Percentiles rank a stretch among this genome's conserved stretches.
phyloP scores from a whole-genome alignment of 345 rosid species.

The Citrus glauca region DNA sequence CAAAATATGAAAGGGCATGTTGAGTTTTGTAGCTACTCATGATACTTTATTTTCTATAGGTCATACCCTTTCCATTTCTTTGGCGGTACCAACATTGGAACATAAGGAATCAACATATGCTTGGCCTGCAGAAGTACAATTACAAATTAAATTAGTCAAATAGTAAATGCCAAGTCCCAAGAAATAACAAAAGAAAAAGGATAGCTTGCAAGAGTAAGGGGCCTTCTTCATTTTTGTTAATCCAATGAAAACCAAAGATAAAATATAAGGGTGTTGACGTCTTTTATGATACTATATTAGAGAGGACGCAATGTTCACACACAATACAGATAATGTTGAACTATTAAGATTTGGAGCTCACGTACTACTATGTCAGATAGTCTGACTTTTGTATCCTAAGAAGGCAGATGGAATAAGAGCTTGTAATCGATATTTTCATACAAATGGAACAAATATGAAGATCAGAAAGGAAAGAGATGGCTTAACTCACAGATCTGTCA shows the following conservation, averaged over 20 bases:
- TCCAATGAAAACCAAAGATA: neutral
- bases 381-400: neutral
- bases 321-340: neutral
- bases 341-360: neutral
- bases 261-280: neutral
- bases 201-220: neutral
- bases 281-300: neutral
- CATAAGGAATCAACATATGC: slow-evolving; percentile 85
- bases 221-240: neutral
- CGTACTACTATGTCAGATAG: neutral
- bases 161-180: neutral
- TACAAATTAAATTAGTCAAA: slow-evolving; percentile 3
- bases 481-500: slow-evolving; percentile 73
- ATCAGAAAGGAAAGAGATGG: slow-evolving; percentile 11
- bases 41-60: slow-evolving; percentile 7
- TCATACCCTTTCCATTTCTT: slow-evolving; percentile 94
- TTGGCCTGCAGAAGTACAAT: slow-evolving; percentile 62
- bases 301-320: neutral
- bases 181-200: neutral
- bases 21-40: neutral
- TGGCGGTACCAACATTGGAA: slow-evolving; percentile 98
- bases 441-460: neutral
- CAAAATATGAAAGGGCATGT: neutral
- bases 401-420: slow-evolving; percentile 5
- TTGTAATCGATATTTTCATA: neutral